phyloP scores from a whole-genome alignment of 805 yeast species.

The baker's yeast (Saccharomyces cerevisiae) region DNA sequence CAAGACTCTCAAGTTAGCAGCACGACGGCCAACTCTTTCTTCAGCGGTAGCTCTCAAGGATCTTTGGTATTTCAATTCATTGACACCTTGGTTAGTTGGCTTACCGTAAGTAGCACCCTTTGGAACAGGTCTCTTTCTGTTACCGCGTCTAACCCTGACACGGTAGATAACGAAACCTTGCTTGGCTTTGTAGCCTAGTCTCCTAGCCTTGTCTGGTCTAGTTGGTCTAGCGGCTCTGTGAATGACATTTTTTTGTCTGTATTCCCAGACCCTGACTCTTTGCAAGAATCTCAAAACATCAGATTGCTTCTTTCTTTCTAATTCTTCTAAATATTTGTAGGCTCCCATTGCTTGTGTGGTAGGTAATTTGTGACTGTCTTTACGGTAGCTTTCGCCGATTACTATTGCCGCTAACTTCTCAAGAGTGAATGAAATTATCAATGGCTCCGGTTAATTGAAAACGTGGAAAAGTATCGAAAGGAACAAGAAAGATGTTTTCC shows the following conservation, averaged over 20 bases:
- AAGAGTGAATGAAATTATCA: not conserved
- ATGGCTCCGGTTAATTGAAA: not conserved
- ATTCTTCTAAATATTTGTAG: constrained; percentile 96
- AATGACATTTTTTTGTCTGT: constrained; percentile 94
- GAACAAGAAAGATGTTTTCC: too few species aligned
- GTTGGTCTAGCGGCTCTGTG: constrained; percentile 98
- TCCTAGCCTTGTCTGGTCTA: constrained; percentile 99
- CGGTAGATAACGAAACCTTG: constrained; percentile 97
- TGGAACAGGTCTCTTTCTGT: constrained; percentile 98
- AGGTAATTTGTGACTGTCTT: constrained; percentile 13
- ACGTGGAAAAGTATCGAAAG: not conserved
- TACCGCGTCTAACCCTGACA: constrained; percentile 97
- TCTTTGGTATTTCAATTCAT: constrained; percentile 97
- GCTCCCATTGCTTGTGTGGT: constrained; percentile 91
- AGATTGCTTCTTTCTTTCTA: constrained; percentile 98
- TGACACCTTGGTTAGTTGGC: constrained; percentile 99
- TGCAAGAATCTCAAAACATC: constrained; percentile 95
- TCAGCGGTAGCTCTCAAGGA: constrained; percentile 95
- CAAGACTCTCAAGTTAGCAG: constrained; percentile 94
- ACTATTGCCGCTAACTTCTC: too few species aligned
- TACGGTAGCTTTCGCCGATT: too few species aligned
- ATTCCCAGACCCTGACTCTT: constrained; percentile 99
- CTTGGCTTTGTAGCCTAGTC: constrained; percentile 99
- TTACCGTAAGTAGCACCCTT: constrained; percentile 99
- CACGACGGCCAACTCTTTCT: constrained; percentile 97